phyloP scores from a whole-genome alignment of 305 asterid species.

The Rubia tinctorum region DNA sequence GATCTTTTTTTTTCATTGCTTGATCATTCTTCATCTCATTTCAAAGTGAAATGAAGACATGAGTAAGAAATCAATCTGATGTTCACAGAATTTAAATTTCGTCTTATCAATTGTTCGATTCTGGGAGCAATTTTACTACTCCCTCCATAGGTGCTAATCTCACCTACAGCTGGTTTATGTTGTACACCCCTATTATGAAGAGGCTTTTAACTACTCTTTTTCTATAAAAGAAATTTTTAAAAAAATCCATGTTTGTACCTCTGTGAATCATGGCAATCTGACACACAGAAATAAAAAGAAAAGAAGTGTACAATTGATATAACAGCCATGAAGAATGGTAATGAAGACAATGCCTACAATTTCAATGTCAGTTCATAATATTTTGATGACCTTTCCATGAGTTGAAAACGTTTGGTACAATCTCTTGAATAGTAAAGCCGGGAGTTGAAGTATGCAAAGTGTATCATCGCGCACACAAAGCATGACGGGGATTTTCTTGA shows the following conservation, averaged over 20 bases:
- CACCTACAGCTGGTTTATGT: too few relatives aligned
- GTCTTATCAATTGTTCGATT: too few relatives aligned
- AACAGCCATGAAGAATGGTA: background rate
- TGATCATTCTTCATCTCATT: too few relatives aligned
- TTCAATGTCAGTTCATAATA: background rate
- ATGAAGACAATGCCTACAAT: background rate
- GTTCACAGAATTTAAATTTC: too few relatives aligned
- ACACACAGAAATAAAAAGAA: background rate
- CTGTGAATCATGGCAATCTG: slow-evolving; percentile 80
- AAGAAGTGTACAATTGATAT: background rate
- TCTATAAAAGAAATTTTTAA: too few relatives aligned
- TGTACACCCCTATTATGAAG: too few relatives aligned
- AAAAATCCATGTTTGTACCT: slow-evolving; percentile 74
- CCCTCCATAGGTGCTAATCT: too few relatives aligned
- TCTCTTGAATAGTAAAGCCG: background rate
- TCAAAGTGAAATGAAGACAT: too few relatives aligned
- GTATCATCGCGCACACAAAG: background rate
- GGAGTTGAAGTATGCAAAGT: background rate
- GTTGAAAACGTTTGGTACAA: background rate
- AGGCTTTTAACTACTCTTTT: too few relatives aligned
- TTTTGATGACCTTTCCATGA: background rate
- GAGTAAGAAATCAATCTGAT: too few relatives aligned
- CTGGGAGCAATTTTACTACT: too few relatives aligned
- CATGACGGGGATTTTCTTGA: background rate
- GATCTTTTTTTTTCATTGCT: too few relatives aligned